phyloP scores from a whole-genome alignment of 257 asterid species.

The Capsicum rhomboideum region DNA sequence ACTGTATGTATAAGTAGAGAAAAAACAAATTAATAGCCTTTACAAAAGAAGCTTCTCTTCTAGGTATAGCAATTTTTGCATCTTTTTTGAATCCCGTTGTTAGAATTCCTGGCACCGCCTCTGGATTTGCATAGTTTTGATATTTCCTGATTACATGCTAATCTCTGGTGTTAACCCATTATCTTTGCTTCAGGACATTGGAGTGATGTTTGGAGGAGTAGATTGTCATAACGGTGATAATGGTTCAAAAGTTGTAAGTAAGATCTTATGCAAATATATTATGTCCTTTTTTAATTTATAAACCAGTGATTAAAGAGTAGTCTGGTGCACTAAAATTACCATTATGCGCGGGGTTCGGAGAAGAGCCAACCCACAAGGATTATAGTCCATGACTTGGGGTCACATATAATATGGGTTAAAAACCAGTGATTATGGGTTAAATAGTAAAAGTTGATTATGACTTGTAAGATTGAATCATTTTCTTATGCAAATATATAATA shows the following conservation, averaged over 20 bases:
- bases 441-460: background rate
- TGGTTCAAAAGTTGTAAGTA: background rate
- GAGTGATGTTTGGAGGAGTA: background rate
- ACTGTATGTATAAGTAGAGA: background rate
- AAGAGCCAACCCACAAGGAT: too few relatives aligned
- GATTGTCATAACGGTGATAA: background rate
- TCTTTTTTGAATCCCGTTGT: background rate
- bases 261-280: background rate
- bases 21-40: background rate
- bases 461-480: background rate
- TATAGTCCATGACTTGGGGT: too few relatives aligned
- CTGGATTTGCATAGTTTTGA: background rate
- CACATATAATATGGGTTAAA: too few relatives aligned
- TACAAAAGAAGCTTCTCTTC: background rate
- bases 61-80: background rate
- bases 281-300: background rate
- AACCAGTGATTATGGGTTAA: background rate
- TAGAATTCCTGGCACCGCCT: background rate
- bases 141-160: background rate
- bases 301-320: too few relatives aligned
- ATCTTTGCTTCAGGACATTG: background rate
- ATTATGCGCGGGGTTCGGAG: too few relatives aligned
- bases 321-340: too few relatives aligned
- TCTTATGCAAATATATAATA: background rate
- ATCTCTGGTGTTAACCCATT: too few relatives aligned